phyloP scores from a whole-genome alignment of 805 yeast genomes.

The Pichia phayaonensis region DNA sequence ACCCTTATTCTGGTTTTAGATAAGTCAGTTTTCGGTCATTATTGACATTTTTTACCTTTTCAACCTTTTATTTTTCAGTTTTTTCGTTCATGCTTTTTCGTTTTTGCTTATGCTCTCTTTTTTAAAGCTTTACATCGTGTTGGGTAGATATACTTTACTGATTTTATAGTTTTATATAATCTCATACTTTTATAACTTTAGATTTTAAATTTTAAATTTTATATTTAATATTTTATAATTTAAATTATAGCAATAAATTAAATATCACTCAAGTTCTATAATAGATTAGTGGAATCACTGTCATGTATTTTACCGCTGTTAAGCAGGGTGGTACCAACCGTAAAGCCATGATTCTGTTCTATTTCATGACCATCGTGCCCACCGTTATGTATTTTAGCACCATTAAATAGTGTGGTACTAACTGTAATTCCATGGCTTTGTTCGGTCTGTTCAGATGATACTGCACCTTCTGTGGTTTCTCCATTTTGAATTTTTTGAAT shows the following conservation, averaged over 20 bases:
- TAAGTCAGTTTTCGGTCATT: background rate
- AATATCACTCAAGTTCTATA: background rate
- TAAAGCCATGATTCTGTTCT: too few relatives aligned
- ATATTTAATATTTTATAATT: too few relatives aligned
- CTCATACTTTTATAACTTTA: background rate
- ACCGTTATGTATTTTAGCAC: too few relatives aligned
- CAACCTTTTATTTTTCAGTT: background rate
- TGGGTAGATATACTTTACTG: background rate
- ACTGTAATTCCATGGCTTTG: too few relatives aligned
- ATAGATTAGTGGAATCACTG: too few relatives aligned
- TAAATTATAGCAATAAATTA: background rate
- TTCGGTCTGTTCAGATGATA: too few relatives aligned
- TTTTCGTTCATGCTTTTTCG: background rate
- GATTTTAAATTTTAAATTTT: too few relatives aligned
- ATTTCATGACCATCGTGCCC: too few relatives aligned
- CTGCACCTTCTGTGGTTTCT: background rate
- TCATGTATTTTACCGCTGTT: too few relatives aligned
- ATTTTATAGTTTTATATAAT: background rate
- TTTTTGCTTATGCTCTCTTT: background rate
- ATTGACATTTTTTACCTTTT: background rate
- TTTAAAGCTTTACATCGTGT: background rate
- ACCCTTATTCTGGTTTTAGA: constrained; percentile 34
- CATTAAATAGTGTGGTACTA: too few relatives aligned
- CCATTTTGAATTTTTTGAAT: background rate
- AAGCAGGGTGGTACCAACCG: too few relatives aligned